These are phyloP conservation scores for Russula sp. DNA, from an alignment of 768 basidiomycete genomes.

Conservation along the genomic window DNA sequence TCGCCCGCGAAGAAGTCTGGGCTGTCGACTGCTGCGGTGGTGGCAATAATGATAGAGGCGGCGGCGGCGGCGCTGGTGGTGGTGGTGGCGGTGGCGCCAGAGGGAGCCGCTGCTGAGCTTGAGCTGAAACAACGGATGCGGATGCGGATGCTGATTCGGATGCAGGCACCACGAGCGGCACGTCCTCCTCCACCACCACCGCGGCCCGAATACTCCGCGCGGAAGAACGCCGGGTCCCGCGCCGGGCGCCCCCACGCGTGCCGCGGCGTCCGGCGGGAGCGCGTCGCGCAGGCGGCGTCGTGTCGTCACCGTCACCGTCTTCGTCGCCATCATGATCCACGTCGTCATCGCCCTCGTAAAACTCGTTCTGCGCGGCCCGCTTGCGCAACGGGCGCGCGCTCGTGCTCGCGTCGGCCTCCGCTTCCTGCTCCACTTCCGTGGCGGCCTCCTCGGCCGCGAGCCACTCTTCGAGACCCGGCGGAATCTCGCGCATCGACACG, in stretches of 20 bases:
- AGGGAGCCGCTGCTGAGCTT: no score
- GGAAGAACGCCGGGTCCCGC: constrained; percentile 13
- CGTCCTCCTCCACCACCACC: constrained; percentile 5
- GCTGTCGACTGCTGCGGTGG: no score
- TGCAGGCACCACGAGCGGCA: no score
- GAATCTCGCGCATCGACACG: constrained; percentile 93
- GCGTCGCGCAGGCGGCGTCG: constrained; percentile 20
- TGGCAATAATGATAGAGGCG: background rate
- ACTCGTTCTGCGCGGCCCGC: constrained; percentile 51
- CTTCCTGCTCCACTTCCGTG: constrained; percentile 60
- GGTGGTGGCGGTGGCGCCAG: background rate
- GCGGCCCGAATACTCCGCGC: background rate
- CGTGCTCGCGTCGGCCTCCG: constrained; percentile 51
- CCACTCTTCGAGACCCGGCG: constrained; percentile 79
- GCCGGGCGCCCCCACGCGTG: constrained; percentile 18
- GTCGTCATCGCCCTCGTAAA: constrained; percentile 57
- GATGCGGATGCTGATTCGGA: no score
- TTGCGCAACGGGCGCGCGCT: constrained; percentile 47
- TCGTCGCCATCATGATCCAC: constrained; percentile 49
- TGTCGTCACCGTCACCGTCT: constrained; percentile 42
- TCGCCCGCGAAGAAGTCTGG: background rate
- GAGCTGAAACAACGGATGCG: background rate
- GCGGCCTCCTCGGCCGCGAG: constrained; percentile 60
- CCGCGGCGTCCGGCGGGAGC: constrained; percentile 26
- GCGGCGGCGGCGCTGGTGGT: background rate